Base-by-base conservation (phyloP, 1,139 yeast genomes). In the Pichia sp. region DNA sequence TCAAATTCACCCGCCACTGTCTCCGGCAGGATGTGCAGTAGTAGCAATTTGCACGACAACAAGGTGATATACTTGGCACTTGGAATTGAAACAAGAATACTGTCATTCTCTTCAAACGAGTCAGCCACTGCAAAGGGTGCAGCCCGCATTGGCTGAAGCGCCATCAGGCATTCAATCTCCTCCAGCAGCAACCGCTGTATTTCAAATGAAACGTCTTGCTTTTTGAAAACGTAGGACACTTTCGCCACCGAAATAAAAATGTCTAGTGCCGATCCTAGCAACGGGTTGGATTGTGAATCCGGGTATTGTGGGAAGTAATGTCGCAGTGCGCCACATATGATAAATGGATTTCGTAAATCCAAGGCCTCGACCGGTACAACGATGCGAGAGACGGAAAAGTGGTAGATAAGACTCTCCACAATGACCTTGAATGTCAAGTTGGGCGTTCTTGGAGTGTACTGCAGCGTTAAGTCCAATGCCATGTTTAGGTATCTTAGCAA, bases 391-490 rank as follows among this genome's bases (percentile, higher is more conserved):
- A 52, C 51, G 4, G 54, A 30, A 38, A 30, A 52, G 34, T 47
- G 26, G 16, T 52, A 52, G 19, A 47, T 36, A 3, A 52, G 19
- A 52, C 51, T 52, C 34, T 52, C 54, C 13, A 52, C 36, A 29
- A 52, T 43, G 6, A 47, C 2, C 4, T 43, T 32, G 26, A 47
- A 42, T 19, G 4, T 36, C 16, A 11, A 15, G 2, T 26, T n/a
- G 4, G 42, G 8, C 3, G 5, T 8, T 3, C 2, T 8, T 7
- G 47, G 30, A 30, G 30, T 36, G 32, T 42, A 26, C 10, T 34
- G 16, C n/a, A 34, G 3, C 4, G 43, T 13, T 2, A 52, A 6
- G 15, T 47, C 40, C 7, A 47, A 8, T 8, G 51, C 50, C 34
- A 13, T 45, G 6, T 47, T 13, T 5, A 52, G 26, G 19, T 43